Evolutionary conservation across 164 flowering plant genomes (phyloP), one percentile per base, ranked within the genome.

Genomic region (Stephania cephalantha): DNA sequence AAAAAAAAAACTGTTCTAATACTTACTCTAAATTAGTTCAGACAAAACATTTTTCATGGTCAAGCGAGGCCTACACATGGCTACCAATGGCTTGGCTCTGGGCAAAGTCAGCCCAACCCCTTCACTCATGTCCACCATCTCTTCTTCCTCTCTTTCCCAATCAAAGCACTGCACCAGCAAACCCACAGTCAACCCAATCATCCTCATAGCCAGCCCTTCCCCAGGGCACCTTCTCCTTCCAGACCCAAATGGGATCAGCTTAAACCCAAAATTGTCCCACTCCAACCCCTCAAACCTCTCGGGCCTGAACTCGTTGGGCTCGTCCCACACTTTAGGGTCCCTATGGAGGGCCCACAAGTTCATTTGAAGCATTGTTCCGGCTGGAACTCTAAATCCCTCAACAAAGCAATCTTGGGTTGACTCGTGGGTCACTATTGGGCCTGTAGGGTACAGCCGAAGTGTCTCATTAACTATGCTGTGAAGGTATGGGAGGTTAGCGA

Each of bases 301-400:
- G 0, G 86, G 86, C 42, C 63, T 78, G 67, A 84, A 84, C 72
- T 67, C 65, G 1, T n/a, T 46, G 1, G 86, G 84, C 4, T 82
- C 80, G 11, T 69, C 76, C 84, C 86, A 82, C 12, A 80, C 0
- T 6, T 73, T 71, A 1, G 86, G 83, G 42, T 84, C 86, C 20
- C 72, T 77, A 0, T 84, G 86, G 12, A 82, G 63, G 15, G 83
- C 85, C 85, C 85, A 82, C 2, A 70, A 35, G 31, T 84, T 84
- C 15, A 80, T 77, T 6, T 75, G 10, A 17, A 84, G 46, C 77
- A 77, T 77, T 6, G 86, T 80, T 1, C 79, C 81, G 29, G 52
- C 5, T 1, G 82, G 79, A 11, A 84, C 77, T 0, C 45, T 22
- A 46, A 63, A 82, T 4, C 85, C 83, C 31, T 82, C 86, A 0